These are phyloP conservation scores for Pholiota adiposa DNA, from an alignment of 1,284 basidiomycete genomes.

Conservation along the genomic window DNA sequence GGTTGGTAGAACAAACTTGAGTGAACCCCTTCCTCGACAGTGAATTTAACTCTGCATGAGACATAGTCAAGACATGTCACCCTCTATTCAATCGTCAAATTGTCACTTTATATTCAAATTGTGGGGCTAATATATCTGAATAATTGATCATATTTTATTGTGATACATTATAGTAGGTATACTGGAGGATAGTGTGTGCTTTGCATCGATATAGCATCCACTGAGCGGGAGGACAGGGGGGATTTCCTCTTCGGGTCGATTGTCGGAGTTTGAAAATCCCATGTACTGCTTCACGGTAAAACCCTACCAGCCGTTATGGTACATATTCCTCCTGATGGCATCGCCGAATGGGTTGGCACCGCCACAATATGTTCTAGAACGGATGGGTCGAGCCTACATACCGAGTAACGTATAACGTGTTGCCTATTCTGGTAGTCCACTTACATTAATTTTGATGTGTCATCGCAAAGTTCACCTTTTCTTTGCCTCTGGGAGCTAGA, in stretches of 20 bases:
- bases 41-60: background rate
- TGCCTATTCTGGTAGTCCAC: too few relatives aligned
- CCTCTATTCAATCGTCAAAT: too few relatives aligned
- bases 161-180: too few relatives aligned
- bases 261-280: constrained; percentile 11
- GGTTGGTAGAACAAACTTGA: background rate
- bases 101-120: too few relatives aligned
- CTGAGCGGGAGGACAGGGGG: background rate
- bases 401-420: too few relatives aligned
- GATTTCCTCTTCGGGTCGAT: background rate
- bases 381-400: background rate
- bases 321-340: constrained; percentile 6
- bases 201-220: background rate
- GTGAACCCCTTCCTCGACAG: background rate
- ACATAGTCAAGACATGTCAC: background rate
- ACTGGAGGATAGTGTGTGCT: background rate
- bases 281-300: constrained; percentile 10
- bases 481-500: too few relatives aligned
- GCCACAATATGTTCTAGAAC: background rate
- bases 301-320: constrained; percentile 12
- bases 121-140: too few relatives aligned
- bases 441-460: too few relatives aligned
- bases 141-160: too few relatives aligned
- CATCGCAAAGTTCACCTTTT: too few relatives aligned
- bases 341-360: background rate